phyloP scores from a whole-genome alignment of 208 protist genomes.

The Balamuthia mandrillaris region DNA sequence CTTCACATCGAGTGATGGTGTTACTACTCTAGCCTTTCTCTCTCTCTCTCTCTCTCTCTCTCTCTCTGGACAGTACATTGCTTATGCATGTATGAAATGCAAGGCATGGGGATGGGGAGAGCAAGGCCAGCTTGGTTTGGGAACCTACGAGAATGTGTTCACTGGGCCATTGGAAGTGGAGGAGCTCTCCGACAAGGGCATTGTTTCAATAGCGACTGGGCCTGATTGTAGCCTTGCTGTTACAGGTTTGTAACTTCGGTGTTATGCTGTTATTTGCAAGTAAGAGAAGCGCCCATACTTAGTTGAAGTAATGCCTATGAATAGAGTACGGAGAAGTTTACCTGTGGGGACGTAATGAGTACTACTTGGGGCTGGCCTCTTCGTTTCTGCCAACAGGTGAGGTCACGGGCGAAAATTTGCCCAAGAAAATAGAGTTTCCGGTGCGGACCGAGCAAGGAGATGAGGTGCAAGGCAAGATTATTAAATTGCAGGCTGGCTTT shows the following conservation, averaged over 20 bases:
- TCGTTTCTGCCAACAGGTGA: not conserved
- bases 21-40: not conserved
- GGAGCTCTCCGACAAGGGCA: not conserved
- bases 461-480: no score
- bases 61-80: no score
- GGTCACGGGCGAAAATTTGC: not conserved
- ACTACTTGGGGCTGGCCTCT: not conserved
- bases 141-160: not conserved
- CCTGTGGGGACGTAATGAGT: constrained; percentile 7
- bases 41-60: not conserved
- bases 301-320: not conserved
- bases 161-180: not conserved
- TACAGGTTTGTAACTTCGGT: not conserved
- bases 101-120: no score
- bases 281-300: no score
- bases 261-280: not conserved
- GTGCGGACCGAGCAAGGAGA: not conserved
- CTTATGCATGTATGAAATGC: no score
- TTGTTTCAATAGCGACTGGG: not conserved
- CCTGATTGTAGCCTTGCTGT: not conserved
- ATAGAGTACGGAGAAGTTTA: constrained; percentile 1
- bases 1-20: not conserved
- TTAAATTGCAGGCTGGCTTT: not conserved
- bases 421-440: not conserved
- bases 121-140: not conserved